Percentiles rank a stretch among this genome's conserved stretches.
phyloP scores from a whole-genome alignment of 169 alveolate species.

The Plasmodium blacklocki region DNA sequence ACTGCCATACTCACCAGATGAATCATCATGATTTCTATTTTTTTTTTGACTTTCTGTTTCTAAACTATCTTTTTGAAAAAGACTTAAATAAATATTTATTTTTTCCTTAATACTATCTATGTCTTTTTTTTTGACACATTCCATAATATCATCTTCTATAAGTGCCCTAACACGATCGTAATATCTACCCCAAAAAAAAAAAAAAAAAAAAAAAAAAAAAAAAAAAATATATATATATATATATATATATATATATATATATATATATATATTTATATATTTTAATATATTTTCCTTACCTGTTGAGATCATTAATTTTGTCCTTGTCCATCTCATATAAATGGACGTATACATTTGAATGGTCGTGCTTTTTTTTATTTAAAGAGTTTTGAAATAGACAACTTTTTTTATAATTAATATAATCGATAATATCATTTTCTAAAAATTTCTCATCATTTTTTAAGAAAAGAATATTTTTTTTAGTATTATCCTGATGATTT shows the following conservation, averaged over 20 bases:
- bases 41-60: background rate
- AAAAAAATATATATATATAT: background rate
- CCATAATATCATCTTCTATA: slow-evolving; percentile 43
- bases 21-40: background rate
- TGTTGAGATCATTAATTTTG: slow-evolving; percentile 25
- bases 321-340: slow-evolving; percentile 28
- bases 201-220: slow-evolving; percentile 1
- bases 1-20: background rate
- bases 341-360: slow-evolving; percentile 25
- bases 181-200: slow-evolving; percentile 1
- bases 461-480: background rate
- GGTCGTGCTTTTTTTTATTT: slow-evolving; percentile 15
- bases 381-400: slow-evolving; percentile 5
- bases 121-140: slow-evolving; percentile 34
- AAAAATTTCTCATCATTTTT: slow-evolving; percentile 18
- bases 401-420: slow-evolving; percentile 38
- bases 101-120: slow-evolving; percentile 20
- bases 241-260: background rate
- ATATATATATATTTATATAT: background rate
- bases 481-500: background rate
- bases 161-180: slow-evolving; percentile 26
- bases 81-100: slow-evolving; percentile 33
- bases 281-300: background rate
- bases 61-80: slow-evolving; percentile 15
- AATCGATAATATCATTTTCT: slow-evolving; percentile 54